Evolutionary conservation across 1,284 basidiomycete species (phyloP), one percentile per base, ranked within the genome.

Genomic region (Tremellales sp.): DNA sequence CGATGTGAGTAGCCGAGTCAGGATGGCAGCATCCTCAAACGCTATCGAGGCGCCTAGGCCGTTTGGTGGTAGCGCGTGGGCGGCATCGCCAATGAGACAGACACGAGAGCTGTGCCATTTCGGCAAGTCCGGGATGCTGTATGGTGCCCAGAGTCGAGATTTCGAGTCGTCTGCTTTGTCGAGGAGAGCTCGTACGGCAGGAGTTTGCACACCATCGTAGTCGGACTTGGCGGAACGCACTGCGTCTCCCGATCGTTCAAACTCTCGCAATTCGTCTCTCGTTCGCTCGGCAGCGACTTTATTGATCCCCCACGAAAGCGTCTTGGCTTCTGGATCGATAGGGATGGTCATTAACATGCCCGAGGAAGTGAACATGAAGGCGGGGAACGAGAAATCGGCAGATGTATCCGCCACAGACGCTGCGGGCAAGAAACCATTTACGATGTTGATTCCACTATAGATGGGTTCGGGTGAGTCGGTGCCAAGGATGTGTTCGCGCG

Each of bases 261-360:
- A 54, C 24, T 56, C 56, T n/a, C 24, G 27, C 60, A 57, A 64
- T 32, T 33, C 54, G 12, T 42, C 45, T 25, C 61, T 26, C 12
- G 37, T 36, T 9, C 48, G 24, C 14, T 64, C 61, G 3, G 35
- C 14, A 9, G 40, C n/a, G 2, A 34, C 22, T 4, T 24, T 40
- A 14, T 39, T 56, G 28, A 56, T 50, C 1, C 52, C 57, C 57
- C 57, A 61, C 1, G 49, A 43, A n/a, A 64, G 18, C 2, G 44
- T 53, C 32, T 60, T 31, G 33, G 44, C 56, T 3, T 44, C 31
- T 16, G 40, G 6, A 37, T 58, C 56, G 41, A 53, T 53, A 1
- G 57, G 59, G 34, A 64, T 51, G 18, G 48, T 43, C 57, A 61
- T 60, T 38, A 63, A 43, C 31, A 57, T 49, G 8, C 61, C 61